Evolutionary conservation across 2,329 filamentous ascomycete genomes (phyloP).

Genomic region (Colletotrichum sp.): DNA sequence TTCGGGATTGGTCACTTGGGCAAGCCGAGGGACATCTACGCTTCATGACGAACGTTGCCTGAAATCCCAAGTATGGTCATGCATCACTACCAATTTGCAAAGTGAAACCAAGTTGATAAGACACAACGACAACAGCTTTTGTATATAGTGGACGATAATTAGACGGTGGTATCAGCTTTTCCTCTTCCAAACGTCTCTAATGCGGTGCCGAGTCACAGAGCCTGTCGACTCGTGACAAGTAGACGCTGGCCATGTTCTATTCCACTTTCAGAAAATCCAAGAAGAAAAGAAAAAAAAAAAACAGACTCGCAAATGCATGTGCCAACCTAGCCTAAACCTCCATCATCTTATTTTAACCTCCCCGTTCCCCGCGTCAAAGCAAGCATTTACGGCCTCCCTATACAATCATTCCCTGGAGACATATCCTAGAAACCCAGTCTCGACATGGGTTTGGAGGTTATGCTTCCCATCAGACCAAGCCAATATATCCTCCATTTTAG

Average conservation of each 20-base stretch:
- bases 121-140: neutral
- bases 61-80: neutral
- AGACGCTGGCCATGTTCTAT: slow-evolving; percentile 12
- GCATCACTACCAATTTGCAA: neutral
- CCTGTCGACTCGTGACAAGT: neutral
- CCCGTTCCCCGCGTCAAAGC: neutral
- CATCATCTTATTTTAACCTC: neutral
- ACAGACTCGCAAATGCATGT: neutral
- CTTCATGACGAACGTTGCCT: neutral
- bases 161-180: slow-evolving; percentile 19
- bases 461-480: neutral
- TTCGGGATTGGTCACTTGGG: neutral
- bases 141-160: slow-evolving; percentile 12
- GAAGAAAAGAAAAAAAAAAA: neutral
- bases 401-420: neutral
- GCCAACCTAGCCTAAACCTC: neutral
- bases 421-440: neutral
- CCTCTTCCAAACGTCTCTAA: slow-evolving; percentile 14
- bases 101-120: neutral
- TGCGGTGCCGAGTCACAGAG: slow-evolving; percentile 1
- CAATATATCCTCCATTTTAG: neutral
- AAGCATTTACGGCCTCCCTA: neutral
- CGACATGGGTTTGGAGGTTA: neutral
- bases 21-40: neutral
- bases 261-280: neutral